Evolutionary conservation across 495 filamentous ascomycete species (phyloP).

Genomic region (Friedmanniomyces simplex): DNA sequence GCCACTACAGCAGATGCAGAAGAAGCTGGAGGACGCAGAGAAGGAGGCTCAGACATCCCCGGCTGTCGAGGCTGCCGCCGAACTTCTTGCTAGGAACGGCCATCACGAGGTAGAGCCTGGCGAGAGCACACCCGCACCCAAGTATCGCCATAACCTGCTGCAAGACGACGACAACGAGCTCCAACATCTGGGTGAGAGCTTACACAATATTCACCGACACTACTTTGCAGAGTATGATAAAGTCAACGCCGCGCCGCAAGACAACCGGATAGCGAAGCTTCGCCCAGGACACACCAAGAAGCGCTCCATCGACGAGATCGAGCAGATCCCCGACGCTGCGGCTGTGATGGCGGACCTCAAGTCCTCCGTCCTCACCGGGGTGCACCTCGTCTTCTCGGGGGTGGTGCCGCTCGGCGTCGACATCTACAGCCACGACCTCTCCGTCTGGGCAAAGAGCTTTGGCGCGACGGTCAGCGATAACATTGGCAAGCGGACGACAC

Average conservation of each 20-base stretch:
- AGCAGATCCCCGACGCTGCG: conserved; percentile 74
- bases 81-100: conserved; percentile 32
- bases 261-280: conserved; percentile 50
- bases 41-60: conserved; percentile 34
- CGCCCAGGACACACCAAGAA: conserved; percentile 43
- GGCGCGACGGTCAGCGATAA: conserved; percentile 61
- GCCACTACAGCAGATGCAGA: conserved; percentile 78
- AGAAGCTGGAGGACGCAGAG: conserved; percentile 70
- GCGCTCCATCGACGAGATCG: conserved; percentile 44
- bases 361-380: conserved; percentile 52
- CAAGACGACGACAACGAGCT: conserved; percentile 80
- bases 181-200: conserved; percentile 55
- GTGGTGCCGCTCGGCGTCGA: conserved; percentile 74
- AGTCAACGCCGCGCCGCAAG: conserved; percentile 38
- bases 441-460: conserved; percentile 72
- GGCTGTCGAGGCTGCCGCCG: conserved; percentile 34
- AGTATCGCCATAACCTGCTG: conserved; percentile 64
- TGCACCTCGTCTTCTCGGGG: conserved; percentile 74
- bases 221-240: conserved; percentile 78
- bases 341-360: conserved; percentile 72
- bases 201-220: conserved; percentile 59
- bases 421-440: conserved; percentile 62
- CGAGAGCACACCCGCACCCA: conserved; percentile 26
- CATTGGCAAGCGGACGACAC: conserved; percentile 49
- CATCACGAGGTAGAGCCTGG: background rate